Conservation (phyloP, 176 grass and related monocot genomes). For the Saccharum officinarum region DNA sequence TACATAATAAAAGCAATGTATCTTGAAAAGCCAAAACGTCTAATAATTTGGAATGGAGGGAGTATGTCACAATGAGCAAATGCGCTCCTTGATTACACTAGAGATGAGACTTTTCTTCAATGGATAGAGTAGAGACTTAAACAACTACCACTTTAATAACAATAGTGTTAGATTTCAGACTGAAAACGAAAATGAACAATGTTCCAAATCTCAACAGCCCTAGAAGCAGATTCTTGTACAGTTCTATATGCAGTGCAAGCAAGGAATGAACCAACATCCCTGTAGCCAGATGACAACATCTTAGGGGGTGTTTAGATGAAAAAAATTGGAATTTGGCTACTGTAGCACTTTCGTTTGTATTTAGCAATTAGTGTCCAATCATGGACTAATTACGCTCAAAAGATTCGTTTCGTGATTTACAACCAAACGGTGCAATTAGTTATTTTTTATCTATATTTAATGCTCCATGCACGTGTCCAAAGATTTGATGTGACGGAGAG, state of each 20-base stretch:
- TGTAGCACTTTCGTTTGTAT: too few relatives aligned
- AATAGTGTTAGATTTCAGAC: background rate
- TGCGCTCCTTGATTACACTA: background rate
- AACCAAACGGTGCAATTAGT: too few relatives aligned
- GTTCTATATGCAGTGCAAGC: background rate
- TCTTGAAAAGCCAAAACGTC: background rate
- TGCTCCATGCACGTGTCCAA: too few relatives aligned
- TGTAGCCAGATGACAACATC: background rate
- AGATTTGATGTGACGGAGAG: too few relatives aligned
- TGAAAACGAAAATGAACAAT: background rate
- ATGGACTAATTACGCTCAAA: too few relatives aligned
- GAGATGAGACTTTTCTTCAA: background rate
- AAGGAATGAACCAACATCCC: background rate
- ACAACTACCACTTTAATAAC: background rate
- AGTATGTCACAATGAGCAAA: background rate
- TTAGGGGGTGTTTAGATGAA: background rate
- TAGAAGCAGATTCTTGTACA: background rate
- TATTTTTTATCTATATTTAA: too few relatives aligned
- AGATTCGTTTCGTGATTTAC: too few relatives aligned
- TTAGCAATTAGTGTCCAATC: too few relatives aligned
- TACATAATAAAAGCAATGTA: background rate
- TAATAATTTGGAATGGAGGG: background rate
- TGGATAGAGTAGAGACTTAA: background rate
- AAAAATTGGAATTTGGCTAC: too few relatives aligned
- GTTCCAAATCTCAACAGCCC: background rate